phyloP scores from a whole-genome alignment of 106 monocot species.

The Dendrobium nobile region DNA sequence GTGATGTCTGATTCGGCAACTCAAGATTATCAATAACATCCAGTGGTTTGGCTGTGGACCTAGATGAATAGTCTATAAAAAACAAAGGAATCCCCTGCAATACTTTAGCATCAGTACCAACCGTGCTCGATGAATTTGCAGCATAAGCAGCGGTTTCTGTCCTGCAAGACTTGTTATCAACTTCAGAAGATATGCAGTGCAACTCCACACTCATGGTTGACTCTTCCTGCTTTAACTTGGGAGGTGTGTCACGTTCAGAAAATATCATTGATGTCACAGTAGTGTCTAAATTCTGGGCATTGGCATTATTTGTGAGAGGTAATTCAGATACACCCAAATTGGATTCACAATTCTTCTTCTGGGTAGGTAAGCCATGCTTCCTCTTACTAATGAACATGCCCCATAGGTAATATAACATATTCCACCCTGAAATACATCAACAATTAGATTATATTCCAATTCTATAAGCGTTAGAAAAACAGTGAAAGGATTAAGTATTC shows the following conservation, averaged over 20 bases:
- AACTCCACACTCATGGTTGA: too few relatives aligned
- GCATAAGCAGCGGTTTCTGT: not conserved
- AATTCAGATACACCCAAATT: not conserved
- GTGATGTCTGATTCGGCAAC: not conserved
- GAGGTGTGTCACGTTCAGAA: too few relatives aligned
- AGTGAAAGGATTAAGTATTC: not conserved
- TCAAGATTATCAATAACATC: not conserved
- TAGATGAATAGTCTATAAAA: not conserved
- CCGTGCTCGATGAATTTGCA: not conserved
- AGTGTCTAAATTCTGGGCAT: not conserved
- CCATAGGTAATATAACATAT: slow-evolving; percentile 75
- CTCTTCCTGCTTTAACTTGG: too few relatives aligned
- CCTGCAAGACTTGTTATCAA: too few relatives aligned
- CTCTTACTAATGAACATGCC: slow-evolving; percentile 50
- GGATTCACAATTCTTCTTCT: slow-evolving; percentile 1
- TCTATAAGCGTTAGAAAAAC: not conserved
- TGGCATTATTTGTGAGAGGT: not conserved
- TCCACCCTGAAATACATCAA: slow-evolving; percentile 34
- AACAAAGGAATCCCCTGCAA: not conserved
- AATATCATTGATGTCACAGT: not conserved
- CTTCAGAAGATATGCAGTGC: too few relatives aligned
- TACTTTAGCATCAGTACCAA: not conserved
- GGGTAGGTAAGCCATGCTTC: too few relatives aligned
- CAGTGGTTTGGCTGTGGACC: not conserved
- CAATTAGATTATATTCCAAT: not conserved